Base-by-base conservation (phyloP, 768 basidiomycete genomes). In the Kwoniella europaea region DNA sequence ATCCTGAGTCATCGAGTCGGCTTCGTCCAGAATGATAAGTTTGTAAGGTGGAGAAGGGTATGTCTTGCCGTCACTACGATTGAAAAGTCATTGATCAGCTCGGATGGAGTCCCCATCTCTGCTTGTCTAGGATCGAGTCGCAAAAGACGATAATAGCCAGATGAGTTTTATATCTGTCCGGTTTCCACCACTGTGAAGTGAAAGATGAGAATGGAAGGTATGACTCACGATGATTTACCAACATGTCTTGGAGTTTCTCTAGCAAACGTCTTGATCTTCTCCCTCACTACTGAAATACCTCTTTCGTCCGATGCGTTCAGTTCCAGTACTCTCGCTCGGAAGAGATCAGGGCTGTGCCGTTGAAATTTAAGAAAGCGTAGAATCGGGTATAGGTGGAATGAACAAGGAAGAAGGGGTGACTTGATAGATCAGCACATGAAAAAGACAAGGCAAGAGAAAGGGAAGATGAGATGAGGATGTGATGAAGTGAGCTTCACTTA, bases 1-100 rank as follows among this genome's bases (percentile, higher is more conserved):
- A 81, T 99, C 97, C 85, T 98, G 96, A 5, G 97, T 99, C 97
- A 99, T 99, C 5, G 94, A 96, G 83, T 99, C 97, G 22, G 97
- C 97, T 85, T 99, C 97, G 78, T 99, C 97, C 27, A 99, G 88
- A 72, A 99, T 98, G 80, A 99, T 91, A 74, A 99, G 96, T 83
- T 99, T 99, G 87, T 93, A 99, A 0, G 97, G 97, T 15, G 97
- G 97, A 82, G 92, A 96, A 55, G 95, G 96, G 80, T 98, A 98
- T 54, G 86, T 88, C 79, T 91, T 91, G 42, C 84, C 84, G 71
- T 82, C 78, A 1, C 82, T 84, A 43, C 55, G 53, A 35, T 35
- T 35, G 35, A 35, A 35, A 35, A 35, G 7, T 35, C 35, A 7
- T 35, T 35, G 35, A 35, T 35, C 35, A 35, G 35, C 35, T 35